phyloP scores from a whole-genome alignment of 352 stramenopile genomes.

The Phytophthora vignae region DNA sequence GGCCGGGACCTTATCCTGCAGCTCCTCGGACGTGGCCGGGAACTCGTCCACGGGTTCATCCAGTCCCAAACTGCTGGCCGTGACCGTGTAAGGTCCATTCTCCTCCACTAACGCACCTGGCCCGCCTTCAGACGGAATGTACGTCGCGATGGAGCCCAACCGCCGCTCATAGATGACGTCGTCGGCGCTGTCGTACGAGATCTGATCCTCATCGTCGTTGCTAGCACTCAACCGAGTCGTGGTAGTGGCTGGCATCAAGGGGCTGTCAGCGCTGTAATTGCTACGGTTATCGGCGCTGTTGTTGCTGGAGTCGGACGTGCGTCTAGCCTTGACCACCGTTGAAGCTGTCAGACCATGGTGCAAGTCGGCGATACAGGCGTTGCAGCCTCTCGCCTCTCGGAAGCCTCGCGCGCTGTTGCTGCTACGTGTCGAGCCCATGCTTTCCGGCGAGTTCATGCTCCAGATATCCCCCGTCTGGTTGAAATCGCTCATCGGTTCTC shows the following conservation, averaged over 20 bases:
- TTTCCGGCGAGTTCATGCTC: constrained; percentile 15
- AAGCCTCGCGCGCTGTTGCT: constrained; percentile 21
- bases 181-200: constrained; percentile 42
- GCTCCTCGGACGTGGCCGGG: constrained; percentile 34
- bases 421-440: constrained; percentile 10
- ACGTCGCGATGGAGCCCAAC: constrained; percentile 43
- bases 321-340: constrained; percentile 12
- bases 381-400: constrained; percentile 40
- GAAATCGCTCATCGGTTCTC: constrained; percentile 27
- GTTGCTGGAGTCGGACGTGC: constrained; percentile 30
- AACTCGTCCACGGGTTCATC: constrained; percentile 43
- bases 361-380: constrained; percentile 43
- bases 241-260: constrained; percentile 24
- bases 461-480: constrained; percentile 40
- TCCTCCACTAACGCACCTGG: constrained; percentile 31
- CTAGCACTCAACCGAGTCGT: constrained; percentile 28
- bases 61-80: constrained; percentile 22
- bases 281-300: constrained; percentile 24
- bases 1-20: constrained; percentile 45
- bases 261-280: constrained; percentile 24
- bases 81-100: constrained; percentile 17
- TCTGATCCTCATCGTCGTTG: constrained; percentile 35
- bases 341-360: constrained; percentile 38
- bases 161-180: constrained; percentile 42
- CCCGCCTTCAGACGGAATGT: constrained; percentile 36